Evolutionary conservation across 73 alveolate genomes (phyloP).

Genomic region (Paramecium bursaria): DNA sequence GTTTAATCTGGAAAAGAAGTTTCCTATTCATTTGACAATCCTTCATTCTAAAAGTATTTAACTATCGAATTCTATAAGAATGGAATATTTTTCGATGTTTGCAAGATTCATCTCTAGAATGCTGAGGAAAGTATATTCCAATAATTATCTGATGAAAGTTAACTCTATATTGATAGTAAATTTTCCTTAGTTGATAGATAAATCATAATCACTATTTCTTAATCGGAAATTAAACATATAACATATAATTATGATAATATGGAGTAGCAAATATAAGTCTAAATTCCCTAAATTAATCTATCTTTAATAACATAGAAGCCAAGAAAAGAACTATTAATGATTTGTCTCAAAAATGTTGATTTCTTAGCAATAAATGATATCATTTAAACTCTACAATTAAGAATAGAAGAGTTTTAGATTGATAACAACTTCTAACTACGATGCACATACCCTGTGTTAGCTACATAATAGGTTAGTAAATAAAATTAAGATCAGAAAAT

Average conservation of each 20-base stretch:
- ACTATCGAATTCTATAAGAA: conserved; percentile 42
- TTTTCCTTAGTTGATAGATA: conserved; percentile 30
- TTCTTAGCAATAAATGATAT: conserved; percentile 8
- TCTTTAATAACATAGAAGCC: conserved; percentile 20
- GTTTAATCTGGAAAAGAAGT: neutral
- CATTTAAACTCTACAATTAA: conserved; percentile 3
- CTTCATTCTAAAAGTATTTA: neutral
- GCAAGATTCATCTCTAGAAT: conserved; percentile 22
- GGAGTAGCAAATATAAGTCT: neutral
- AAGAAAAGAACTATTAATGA: neutral
- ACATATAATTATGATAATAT: conserved; percentile 21
- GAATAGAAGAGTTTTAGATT: conserved; percentile 19
- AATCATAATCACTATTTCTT: conserved; percentile 13
- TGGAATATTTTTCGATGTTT: conserved; percentile 37
- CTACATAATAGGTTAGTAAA: too few relatives aligned
- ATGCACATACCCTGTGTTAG: conserved; percentile 42
- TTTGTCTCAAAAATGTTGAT: neutral
- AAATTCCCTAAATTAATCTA: conserved; percentile 20
- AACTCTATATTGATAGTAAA: neutral
- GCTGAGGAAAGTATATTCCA: neutral
- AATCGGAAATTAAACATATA: neutral
- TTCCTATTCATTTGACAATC: conserved; percentile 45
- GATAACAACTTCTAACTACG: conserved; percentile 11
- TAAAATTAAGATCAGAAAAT: neutral
- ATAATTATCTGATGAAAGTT: conserved; percentile 4